Conservation (phyloP, 2,329 filamentous ascomycete species). For the Plenodomus biglobosus region DNA sequence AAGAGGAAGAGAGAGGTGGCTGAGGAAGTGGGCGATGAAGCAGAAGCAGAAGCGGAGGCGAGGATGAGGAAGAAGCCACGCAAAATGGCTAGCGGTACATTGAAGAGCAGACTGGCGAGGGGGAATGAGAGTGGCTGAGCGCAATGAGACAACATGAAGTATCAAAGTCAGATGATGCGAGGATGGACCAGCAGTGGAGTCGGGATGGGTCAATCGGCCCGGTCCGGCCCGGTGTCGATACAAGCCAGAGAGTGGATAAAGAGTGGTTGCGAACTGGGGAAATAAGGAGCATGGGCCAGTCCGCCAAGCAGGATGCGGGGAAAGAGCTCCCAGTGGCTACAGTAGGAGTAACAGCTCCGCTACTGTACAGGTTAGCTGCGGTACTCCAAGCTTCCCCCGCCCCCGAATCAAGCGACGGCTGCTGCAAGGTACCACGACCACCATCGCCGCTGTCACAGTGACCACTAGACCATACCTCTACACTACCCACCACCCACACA, state of each 20-base stretch:
- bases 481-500: not conserved
- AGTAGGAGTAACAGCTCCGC: no score
- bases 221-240: no score
- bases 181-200: no score
- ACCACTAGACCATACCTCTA: slow-evolving; percentile 4
- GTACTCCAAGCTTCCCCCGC: slow-evolving; percentile 1
- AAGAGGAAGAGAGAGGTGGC: not conserved
- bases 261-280: no score
- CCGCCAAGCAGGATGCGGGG: slow-evolving; percentile 31
- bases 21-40: not conserved
- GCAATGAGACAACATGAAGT: no score
- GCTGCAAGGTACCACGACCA: slow-evolving; percentile 30
- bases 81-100: not conserved
- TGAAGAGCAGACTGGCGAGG: not conserved
- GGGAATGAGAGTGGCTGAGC: no score
- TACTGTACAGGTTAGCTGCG: no score
- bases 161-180: slow-evolving; percentile 3
- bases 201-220: no score
- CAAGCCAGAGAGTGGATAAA: no score
- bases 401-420: slow-evolving; percentile 9
- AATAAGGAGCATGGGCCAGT: slow-evolving; percentile 14
- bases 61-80: not conserved
- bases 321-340: slow-evolving; percentile 19
- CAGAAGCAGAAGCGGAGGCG: not conserved
- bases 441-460: slow-evolving; percentile 13